Evolutionary conservation across 768 basidiomycete genomes (phyloP), one percentile per base, ranked within the genome.

Genomic region (Lactarius indigo): DNA sequence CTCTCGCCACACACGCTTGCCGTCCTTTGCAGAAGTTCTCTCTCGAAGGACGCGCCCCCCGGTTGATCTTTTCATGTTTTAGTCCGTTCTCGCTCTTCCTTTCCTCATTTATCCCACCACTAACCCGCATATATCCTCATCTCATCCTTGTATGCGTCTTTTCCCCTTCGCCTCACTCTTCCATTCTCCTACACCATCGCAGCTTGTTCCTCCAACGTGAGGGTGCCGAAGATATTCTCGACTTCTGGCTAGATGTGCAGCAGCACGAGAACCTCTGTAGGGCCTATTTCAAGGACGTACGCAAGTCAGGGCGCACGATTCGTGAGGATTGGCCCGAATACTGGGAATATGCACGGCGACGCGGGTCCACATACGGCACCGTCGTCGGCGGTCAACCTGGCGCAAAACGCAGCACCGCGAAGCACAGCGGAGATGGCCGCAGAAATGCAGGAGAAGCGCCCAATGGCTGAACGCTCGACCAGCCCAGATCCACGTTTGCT

Each of bases 281-380:
- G 68, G 97, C 96, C 9, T 98, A 98, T 78, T 98, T 99, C 86
- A 97, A 98, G 82, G 97, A 98, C 77, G 87, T 99, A 61, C 90
- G 92, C 74, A 95, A 96, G 79, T 95, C 95, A 0, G 95, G 96
- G 3, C 86, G 91, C 31, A 87, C 90, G 15, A 91, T 99, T 76
- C 91, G 90, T 75, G 92, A 98, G 20, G 97, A 98, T 76, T 99
- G 97, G 97, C 97, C 97, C 6, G 93, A 97, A 76, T 98, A 96
- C 73, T 96, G 93, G 87, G 90, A 94, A 69, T 93, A 94, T 75
- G 97, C 97, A 15, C 86, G 94, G 57, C 82, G 90, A 56, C 81
- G 96, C 59, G 97, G 96, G 5, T 95, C 94, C 5, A 94, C 96
- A 64, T 98, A 98, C 73, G 92, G 93, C 10, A 88, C 91, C 0